Conservation (phyloP, 768 basidiomycete species). For the Mrakia blollopis region DNA sequence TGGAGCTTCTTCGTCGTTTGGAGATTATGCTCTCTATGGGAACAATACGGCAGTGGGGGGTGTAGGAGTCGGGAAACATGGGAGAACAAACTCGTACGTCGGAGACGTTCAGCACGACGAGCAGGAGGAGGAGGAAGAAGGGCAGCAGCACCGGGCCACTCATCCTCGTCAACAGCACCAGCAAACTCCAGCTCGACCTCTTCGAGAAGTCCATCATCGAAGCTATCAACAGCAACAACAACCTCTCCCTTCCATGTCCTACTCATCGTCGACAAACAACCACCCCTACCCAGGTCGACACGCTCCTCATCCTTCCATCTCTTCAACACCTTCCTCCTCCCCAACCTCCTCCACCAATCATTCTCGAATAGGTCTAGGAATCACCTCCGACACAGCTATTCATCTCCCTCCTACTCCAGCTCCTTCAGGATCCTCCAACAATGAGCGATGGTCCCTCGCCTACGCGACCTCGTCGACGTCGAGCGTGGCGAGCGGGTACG, state of each 20-base stretch:
- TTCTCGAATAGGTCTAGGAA: conserved; percentile 4
- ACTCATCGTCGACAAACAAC: not conserved
- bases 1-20: conserved; percentile 1
- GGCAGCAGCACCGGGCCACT: not conserved
- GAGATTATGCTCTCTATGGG: conserved; percentile 7
- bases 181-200: not conserved
- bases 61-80: not conserved
- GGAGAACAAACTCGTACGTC: not conserved
- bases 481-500: not conserved
- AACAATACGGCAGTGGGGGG: not conserved
- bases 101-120: conserved; percentile 9
- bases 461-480: conserved; percentile 3
- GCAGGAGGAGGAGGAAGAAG: conserved; percentile 2
- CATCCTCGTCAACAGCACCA: not conserved
- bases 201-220: conserved; percentile 10
- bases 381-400: conserved; percentile 5
- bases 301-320: not conserved
- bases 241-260: conserved; percentile 1
- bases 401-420: not conserved
- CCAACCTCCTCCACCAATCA: not conserved
- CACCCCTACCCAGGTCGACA: not conserved
- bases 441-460: not conserved
- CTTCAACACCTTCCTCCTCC: not conserved
- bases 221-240: not conserved
- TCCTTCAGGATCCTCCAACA: not conserved